Evolutionary conservation across 106 monocot genomes (phyloP), one percentile per base, ranked within the genome.

Genomic region (Dendrobium officinale): DNA sequence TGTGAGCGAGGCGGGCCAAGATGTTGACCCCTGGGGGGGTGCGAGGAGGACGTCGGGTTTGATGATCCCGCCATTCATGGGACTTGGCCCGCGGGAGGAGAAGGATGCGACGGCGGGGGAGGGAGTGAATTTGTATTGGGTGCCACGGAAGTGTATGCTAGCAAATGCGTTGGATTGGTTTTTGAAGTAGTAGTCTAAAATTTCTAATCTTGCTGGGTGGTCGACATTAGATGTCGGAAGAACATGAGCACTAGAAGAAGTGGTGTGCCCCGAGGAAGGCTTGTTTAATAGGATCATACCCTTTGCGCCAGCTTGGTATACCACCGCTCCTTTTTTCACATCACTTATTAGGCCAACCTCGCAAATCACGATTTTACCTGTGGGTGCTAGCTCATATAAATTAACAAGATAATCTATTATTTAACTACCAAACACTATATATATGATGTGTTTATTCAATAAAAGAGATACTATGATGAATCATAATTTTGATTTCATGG

Each of bases 71-170:
- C 72, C 75, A 22, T 27, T 83, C 0, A 31, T 24, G 0, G 2
- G 0, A 81, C 81, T 81, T 2, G 90, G 90, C 0, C 90, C 87
- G 0, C 90, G 49, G 2, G 90, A 87, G 16, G 90, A 90, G 83
- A 90, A 90, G 49, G 41, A 83, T 11, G 81, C 77, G 4, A 90
- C 76, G 0, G 72, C 5, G 2, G 83, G 87, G 6, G 80, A 18
- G 3, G 80, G 80, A 0, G 5, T 0, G 54, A 73, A 55, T 20
- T 73, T 73, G 42, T 20, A 48, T 48, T 48, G 48, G 48, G 48
- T 48, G 11, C 48, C 48, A 1, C 11, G 7, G 10, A 48, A 48
- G 48, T 48, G 48, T 48, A 48, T 48, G 7, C 9, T 11, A 0
- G 48, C 48, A 48, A 2, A 9, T 7, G 41, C 40, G 3, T 41